These are phyloP conservation scores for Blastobotrys serpentis DNA, from an alignment of 1,139 yeast genomes.

Conservation along the genomic window DNA sequence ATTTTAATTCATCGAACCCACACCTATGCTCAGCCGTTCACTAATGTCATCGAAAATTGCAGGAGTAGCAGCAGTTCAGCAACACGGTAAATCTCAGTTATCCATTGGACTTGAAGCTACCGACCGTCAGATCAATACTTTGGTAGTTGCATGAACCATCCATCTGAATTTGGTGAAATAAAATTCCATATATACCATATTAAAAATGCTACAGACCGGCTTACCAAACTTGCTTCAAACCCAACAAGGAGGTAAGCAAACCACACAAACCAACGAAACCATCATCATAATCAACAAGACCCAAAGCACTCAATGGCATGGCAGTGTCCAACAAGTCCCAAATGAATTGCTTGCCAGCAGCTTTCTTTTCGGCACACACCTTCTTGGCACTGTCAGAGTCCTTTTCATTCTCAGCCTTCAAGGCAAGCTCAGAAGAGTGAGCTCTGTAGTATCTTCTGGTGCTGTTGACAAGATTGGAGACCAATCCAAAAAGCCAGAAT, in stretches of 20 bases:
- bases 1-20: too few relatives aligned
- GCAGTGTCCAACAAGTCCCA: conserved; percentile 80
- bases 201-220: not conserved
- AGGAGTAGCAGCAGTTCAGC: too few relatives aligned
- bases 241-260: conserved; percentile 74
- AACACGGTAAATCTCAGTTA: too few relatives aligned
- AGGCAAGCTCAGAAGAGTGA: conserved; percentile 39
- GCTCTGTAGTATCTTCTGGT: conserved; percentile 48
- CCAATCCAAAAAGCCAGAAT: conserved; percentile 77
- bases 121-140: too few relatives aligned
- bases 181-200: too few relatives aligned
- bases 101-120: too few relatives aligned
- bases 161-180: too few relatives aligned
- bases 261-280: conserved; percentile 87
- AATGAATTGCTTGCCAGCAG: conserved; percentile 61
- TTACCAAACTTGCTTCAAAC: conserved; percentile 70
- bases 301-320: conserved; percentile 71
- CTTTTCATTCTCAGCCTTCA: conserved; percentile 39
- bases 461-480: conserved; percentile 61
- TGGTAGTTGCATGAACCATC: too few relatives aligned
- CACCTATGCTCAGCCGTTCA: too few relatives aligned
- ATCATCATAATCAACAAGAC: conserved; percentile 60
- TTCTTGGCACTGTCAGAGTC: conserved; percentile 42
- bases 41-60: too few relatives aligned
- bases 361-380: conserved; percentile 40